These are phyloP conservation scores for Plasmopara muralis DNA, from an alignment of 352 stramenopile species.

Conservation along the genomic window DNA sequence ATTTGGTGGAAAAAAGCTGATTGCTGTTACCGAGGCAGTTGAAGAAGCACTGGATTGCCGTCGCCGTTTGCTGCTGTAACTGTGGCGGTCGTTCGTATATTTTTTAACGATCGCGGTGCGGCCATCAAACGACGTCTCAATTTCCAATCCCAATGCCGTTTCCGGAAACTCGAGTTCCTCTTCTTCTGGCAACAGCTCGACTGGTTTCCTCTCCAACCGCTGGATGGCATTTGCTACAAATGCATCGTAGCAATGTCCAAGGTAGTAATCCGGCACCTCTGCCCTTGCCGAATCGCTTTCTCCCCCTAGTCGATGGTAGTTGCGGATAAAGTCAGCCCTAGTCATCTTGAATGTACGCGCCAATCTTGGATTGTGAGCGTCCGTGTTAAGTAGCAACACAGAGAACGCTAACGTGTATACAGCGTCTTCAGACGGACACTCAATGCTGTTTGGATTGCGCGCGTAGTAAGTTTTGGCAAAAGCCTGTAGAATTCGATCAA, in stretches of 20 bases:
- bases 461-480: constrained; percentile 62
- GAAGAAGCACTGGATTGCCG: constrained; percentile 13
- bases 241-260: constrained; percentile 58
- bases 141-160: constrained; percentile 49
- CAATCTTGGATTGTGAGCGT: constrained; percentile 67
- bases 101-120: constrained; percentile 61
- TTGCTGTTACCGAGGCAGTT: constrained; percentile 7
- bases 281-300: constrained; percentile 21
- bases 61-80: constrained; percentile 31
- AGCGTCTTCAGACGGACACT: constrained; percentile 62
- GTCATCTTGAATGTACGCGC: constrained; percentile 66
- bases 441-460: constrained; percentile 41
- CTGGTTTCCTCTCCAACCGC: constrained; percentile 47
- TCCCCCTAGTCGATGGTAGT: constrained; percentile 50
- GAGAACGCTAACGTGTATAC: constrained; percentile 79
- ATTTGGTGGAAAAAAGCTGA: constrained; percentile 15
- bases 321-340: constrained; percentile 66
- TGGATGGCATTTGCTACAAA: constrained; percentile 54
- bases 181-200: constrained; percentile 40
- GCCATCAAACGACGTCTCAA: constrained; percentile 73
- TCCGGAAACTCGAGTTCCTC: constrained; percentile 63
- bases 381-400: constrained; percentile 71
- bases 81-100: constrained; percentile 39
- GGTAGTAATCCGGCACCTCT: constrained; percentile 38
- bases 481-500: constrained; percentile 77